Evolutionary conservation across 2,329 filamentous ascomycete genomes (phyloP), one percentile per base, ranked within the genome.

Genomic region (Bisporella sp.): DNA sequence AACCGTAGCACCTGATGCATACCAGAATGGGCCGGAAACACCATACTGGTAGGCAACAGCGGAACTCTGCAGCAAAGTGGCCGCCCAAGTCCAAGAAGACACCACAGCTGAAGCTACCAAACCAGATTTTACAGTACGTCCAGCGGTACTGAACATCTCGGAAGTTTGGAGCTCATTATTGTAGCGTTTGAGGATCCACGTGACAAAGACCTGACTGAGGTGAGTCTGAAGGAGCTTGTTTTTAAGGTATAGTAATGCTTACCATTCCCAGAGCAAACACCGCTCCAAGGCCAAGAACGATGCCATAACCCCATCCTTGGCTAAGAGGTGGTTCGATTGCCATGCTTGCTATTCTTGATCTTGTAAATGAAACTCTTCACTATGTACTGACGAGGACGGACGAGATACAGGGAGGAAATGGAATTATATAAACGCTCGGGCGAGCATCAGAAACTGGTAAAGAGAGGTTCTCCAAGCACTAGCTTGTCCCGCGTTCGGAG

Each of bases 41-140:
- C 82, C 81, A 64, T 92, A 92, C 55, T 81, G 75, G 67, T 95
- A 95, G 54, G 87, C 88, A 13, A 95, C 86, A n/a, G 83, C 80
- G 1, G 87, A 84, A 1, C 81, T 87, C 63, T 93, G 88, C 2
- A 93, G 74, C 1, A 92, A 73, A 0, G 88, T 93, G 28, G 88
- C 89, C 0, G 89, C 89, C 89, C 89, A 95, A 0, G 90, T 95
- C 90, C 91, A 96, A 5, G 85, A 90, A 12, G 86, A 91, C 4
- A 95, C 89, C n/a, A 96, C 90, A 12, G 89, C 90, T 5, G 88
- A 87, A 8, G 88, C 87, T 1, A 95, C 89, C 11, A 96, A 75
- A 41, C 90, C 91, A 6, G 88, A 90, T 65, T 95, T 96, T 58
- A 96, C 88, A 1, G 87, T 90, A 54, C 91, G 77, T 13, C 89